Percentiles rank a stretch among this genome's conserved stretches.
Evolutionary conservation across 1,284 basidiomycete species (phyloP).

Genomic region (Rhodotorula sp.): DNA sequence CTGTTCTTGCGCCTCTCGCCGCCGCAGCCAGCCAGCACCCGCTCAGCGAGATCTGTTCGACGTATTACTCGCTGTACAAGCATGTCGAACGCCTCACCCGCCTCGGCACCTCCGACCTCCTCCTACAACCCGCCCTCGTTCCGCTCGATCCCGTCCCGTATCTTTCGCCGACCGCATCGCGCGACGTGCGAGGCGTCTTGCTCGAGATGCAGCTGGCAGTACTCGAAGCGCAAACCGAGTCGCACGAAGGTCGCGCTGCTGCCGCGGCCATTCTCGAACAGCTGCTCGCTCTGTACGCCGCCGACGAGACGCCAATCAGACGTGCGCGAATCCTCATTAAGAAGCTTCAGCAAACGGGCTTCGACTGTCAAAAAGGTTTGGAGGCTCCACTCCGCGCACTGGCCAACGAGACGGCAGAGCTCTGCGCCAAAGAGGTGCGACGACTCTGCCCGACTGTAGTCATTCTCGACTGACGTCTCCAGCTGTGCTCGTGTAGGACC

Average conservation of each 20-base stretch:
- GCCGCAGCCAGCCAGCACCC: not conserved
- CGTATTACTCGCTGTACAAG: conserved; percentile 11
- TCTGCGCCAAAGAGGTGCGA: conserved; percentile 16
- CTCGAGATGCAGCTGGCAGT: conserved; percentile 32
- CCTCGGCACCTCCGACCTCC: conserved; percentile 35
- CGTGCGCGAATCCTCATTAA: conserved; percentile 35
- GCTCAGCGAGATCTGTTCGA: not conserved
- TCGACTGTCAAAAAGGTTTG: conserved; percentile 25
- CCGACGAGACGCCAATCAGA: conserved; percentile 42
- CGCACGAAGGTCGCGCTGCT: conserved; percentile 9
- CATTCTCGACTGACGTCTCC: not conserved
- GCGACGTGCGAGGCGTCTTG: not conserved
- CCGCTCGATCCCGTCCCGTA: not conserved
- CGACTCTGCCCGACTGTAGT: not conserved
- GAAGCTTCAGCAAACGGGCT: conserved; percentile 26
- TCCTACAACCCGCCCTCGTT: conserved; percentile 10
- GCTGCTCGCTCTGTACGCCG: conserved; percentile 44
- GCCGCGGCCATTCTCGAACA: conserved; percentile 7
- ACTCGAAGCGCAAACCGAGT: conserved; percentile 21
- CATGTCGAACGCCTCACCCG: conserved; percentile 27
- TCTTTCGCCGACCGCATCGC: not conserved
- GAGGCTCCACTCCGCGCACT: conserved; percentile 38
- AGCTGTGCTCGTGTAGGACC: conserved; percentile 14
- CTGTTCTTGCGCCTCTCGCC: not conserved
- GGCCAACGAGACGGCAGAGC: conserved; percentile 39